Percentiles rank a stretch among this genome's conserved stretches.
Conservation (phyloP, 2,329 filamentous ascomycete species). For the Sclerotinia subarctica region DNA sequence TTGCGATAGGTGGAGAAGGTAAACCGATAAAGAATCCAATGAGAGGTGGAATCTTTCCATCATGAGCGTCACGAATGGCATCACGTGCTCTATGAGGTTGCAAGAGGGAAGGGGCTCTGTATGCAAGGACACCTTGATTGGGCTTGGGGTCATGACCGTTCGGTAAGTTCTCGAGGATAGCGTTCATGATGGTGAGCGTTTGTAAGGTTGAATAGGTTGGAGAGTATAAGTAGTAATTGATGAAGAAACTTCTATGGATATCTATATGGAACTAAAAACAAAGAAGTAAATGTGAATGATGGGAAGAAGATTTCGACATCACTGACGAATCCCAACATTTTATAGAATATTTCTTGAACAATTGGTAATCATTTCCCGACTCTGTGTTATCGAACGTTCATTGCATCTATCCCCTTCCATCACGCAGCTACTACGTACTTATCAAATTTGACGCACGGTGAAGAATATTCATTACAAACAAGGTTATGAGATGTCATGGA, state of each 20-base stretch:
- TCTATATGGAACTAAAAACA: neutral
- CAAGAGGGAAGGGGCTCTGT: constrained; percentile 46
- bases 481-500: neutral
- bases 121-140: constrained; percentile 42
- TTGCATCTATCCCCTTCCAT: neutral
- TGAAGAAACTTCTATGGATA: neutral
- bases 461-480: neutral
- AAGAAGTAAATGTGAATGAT: neutral
- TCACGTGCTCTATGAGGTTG: constrained; percentile 47
- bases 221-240: neutral
- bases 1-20: constrained; percentile 42
- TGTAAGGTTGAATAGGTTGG: neutral
- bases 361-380: neutral
- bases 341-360: neutral
- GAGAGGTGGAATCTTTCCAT: constrained; percentile 46
- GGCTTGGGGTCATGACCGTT: neutral
- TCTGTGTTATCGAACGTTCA: neutral
- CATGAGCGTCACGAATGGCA: constrained; percentile 47
- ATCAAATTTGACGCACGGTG: neutral
- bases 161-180: neutral
- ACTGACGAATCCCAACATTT: neutral
- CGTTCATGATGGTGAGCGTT: constrained; percentile 3
- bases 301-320: neutral
- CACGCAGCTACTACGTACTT: too few species aligned
- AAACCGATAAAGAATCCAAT: constrained; percentile 45